Conservation (phyloP, 495 filamentous ascomycete genomes). For the Endocarpon pusillum region DNA sequence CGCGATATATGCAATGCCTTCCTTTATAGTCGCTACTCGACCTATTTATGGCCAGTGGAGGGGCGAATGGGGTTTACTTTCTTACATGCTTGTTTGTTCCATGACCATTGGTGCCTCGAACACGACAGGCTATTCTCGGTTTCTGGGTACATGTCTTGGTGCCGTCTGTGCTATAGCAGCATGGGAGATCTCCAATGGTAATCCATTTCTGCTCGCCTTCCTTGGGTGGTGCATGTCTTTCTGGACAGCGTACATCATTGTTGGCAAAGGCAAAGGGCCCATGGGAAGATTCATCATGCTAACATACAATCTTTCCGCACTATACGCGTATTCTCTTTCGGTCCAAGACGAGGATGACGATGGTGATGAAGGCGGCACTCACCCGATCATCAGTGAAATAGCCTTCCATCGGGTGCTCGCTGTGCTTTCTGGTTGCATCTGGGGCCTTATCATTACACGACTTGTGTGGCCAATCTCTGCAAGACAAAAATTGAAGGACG, state of each 20-base stretch:
- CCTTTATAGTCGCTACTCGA: slow-evolving; percentile 62
- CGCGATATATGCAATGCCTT: slow-evolving; percentile 66
- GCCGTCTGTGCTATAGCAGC: slow-evolving; percentile 55
- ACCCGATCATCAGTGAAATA: slow-evolving; percentile 75
- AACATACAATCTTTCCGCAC: slow-evolving; percentile 89
- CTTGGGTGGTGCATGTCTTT: slow-evolving; percentile 67
- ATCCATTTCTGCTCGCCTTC: slow-evolving; percentile 53
- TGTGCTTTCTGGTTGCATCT: slow-evolving; percentile 72
- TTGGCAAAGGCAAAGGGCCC: slow-evolving; percentile 68
- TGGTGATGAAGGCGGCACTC: slow-evolving; percentile 63
- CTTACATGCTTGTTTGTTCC: slow-evolving; percentile 94
- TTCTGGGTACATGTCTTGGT: slow-evolving; percentile 75
- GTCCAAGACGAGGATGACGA: slow-evolving; percentile 54
- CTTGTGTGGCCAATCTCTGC: slow-evolving; percentile 89
- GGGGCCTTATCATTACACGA: slow-evolving; percentile 82
- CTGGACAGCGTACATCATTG: slow-evolving; percentile 74
- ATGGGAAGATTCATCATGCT: slow-evolving; percentile 86
- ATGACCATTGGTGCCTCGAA: slow-evolving; percentile 96
- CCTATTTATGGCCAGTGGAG: slow-evolving; percentile 77
- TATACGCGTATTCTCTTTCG: slow-evolving; percentile 84
- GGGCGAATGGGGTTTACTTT: slow-evolving; percentile 90
- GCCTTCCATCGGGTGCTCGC: slow-evolving; percentile 79
- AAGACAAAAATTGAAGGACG: slow-evolving; percentile 67
- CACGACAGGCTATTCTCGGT: slow-evolving; percentile 71
- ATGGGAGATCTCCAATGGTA: slow-evolving; percentile 58